These are phyloP conservation scores for Plantago elongata DNA, from an alignment of 257 asterid genomes.

Conservation along the genomic window DNA sequence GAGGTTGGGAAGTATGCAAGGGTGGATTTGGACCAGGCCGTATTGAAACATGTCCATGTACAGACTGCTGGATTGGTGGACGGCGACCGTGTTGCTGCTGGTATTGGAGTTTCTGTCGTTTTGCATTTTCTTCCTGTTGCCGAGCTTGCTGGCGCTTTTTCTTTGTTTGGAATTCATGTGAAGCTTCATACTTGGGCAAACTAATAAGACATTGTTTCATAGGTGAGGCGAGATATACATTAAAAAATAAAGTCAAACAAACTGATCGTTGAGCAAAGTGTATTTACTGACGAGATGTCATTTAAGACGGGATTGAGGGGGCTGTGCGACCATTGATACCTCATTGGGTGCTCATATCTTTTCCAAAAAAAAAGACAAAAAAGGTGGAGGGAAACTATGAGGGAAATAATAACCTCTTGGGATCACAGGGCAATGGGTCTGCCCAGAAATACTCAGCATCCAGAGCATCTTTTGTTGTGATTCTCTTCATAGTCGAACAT, in stretches of 20 bases:
- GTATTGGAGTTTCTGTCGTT: conserved; percentile 70
- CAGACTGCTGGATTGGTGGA: conserved; percentile 69
- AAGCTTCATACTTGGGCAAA: conserved; percentile 75
- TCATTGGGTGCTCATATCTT: no score
- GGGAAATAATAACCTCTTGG: conserved; percentile 48
- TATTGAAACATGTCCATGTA: conserved; percentile 57
- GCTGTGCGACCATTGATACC: neutral
- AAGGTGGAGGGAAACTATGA: neutral
- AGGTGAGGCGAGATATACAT: conserved; percentile 1
- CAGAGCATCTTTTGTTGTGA: conserved; percentile 82
- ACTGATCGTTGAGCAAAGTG: neutral
- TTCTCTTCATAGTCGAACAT: conserved; percentile 46
- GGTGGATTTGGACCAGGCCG: conserved; percentile 61
- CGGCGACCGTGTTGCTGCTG: conserved; percentile 60
- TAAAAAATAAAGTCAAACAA: no score
- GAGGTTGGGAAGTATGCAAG: conserved; percentile 50
- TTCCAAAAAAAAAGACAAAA: neutral
- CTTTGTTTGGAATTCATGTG: conserved; percentile 93
- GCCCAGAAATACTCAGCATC: conserved; percentile 90
- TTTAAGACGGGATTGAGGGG: no score
- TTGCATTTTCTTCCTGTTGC: conserved; percentile 67
- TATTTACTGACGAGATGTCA: no score
- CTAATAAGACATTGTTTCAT: conserved; percentile 29
- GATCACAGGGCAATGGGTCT: conserved; percentile 86
- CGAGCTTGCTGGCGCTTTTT: conserved; percentile 84